These are phyloP conservation scores for Phoenix roebelenii DNA, from an alignment of 176 grass and related monocot genomes.

Conservation along the genomic window DNA sequence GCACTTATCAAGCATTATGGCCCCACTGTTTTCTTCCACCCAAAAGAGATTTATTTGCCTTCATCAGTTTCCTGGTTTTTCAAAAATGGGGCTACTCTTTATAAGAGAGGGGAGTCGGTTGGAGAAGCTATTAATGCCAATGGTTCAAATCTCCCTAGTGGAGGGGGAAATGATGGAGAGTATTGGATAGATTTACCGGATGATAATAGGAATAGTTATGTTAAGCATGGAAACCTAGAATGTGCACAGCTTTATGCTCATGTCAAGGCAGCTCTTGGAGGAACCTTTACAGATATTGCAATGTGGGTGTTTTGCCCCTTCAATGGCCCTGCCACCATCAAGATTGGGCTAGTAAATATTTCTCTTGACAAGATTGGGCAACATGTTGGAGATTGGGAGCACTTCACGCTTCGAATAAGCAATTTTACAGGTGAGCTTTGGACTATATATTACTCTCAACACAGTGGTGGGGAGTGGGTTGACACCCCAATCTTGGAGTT, in stretches of 20 bases:
- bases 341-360: constrained; percentile 52
- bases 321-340: constrained; percentile 84
- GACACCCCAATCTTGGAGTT: constrained; percentile 56
- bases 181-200: constrained; percentile 90
- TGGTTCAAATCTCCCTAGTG: constrained; percentile 72
- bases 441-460: constrained; percentile 83
- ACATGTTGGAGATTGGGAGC: constrained; percentile 87
- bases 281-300: constrained; percentile 80
- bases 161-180: constrained; percentile 65
- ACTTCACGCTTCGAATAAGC: constrained; percentile 75
- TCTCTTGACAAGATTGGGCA: constrained; percentile 61
- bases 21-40: constrained; percentile 80
- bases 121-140: constrained; percentile 50
- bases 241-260: constrained; percentile 72
- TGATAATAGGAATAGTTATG: constrained; percentile 26
- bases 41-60: constrained; percentile 74
- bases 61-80: constrained; percentile 98
- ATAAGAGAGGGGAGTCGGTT: constrained; percentile 48
- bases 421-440: constrained; percentile 74
- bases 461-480: constrained; percentile 84
- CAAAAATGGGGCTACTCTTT: constrained; percentile 64
- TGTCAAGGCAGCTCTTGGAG: constrained; percentile 69
- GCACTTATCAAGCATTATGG: constrained; percentile 85
- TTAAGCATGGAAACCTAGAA: constrained; percentile 76
- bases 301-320: constrained; percentile 99